Evolutionary conservation across 805 yeast genomes (phyloP).

Genomic region (Candida sanyiensis): DNA sequence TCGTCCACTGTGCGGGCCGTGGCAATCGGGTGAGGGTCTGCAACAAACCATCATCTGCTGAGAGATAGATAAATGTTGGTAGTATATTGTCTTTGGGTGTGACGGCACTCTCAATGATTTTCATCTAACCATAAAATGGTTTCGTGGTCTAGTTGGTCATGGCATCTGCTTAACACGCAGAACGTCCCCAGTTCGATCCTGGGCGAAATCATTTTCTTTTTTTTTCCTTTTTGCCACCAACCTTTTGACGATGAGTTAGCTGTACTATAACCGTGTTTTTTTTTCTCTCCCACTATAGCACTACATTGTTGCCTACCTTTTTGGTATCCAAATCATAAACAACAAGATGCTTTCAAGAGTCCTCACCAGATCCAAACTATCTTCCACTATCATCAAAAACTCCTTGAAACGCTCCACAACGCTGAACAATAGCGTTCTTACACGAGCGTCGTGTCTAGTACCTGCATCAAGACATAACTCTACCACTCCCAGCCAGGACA

Average conservation of each 20-base stretch:
- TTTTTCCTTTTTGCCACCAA: slow-evolving; percentile 1
- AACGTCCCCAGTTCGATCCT: slow-evolving; percentile 99
- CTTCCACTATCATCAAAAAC: no score
- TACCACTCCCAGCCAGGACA: slow-evolving; percentile 7
- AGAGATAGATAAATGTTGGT: neutral
- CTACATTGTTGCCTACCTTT: no score
- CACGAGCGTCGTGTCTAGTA: no score
- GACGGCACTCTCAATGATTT: no score
- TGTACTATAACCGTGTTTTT: no score
- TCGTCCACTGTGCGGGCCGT: no score
- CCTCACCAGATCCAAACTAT: neutral
- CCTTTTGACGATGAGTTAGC: no score
- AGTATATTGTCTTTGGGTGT: no score
- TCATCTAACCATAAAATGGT: slow-evolving; percentile 37
- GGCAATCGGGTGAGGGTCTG: neutral
- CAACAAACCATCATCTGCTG: neutral
- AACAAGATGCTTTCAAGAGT: slow-evolving; percentile 3
- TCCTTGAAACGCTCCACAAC: no score
- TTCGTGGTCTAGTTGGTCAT: slow-evolving; percentile 99
- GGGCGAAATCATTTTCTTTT: slow-evolving; percentile 79
- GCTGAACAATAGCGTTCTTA: no score
- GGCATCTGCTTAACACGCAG: slow-evolving; percentile 99
- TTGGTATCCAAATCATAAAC: no score
- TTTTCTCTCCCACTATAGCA: no score
- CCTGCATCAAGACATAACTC: slow-evolving; percentile 16